These are phyloP conservation scores for Ceratobasidium papillatum DNA, from an alignment of 1,284 basidiomycete genomes.

Conservation along the genomic window DNA sequence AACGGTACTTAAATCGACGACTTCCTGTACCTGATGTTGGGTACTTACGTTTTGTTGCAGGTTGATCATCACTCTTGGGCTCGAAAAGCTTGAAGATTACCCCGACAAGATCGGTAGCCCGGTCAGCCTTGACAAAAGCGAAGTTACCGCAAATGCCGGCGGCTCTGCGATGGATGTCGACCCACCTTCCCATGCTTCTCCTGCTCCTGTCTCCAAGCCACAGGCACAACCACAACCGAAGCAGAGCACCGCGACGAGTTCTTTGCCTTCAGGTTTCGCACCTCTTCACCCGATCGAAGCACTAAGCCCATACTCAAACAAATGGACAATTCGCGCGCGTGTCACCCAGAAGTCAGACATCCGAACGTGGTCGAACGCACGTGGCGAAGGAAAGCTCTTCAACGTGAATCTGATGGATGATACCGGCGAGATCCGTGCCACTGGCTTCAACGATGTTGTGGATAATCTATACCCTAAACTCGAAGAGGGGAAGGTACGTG, in stretches of 20 bases:
- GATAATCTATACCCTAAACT: slow-evolving; percentile 86
- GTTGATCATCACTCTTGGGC: slow-evolving; percentile 83
- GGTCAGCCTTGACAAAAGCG: slow-evolving; percentile 51
- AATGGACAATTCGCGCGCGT: slow-evolving; percentile 97
- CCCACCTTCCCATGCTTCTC: slow-evolving; percentile 47
- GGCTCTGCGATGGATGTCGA: slow-evolving; percentile 48
- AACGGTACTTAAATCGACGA: slow-evolving; percentile 65
- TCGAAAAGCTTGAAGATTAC: slow-evolving; percentile 65
- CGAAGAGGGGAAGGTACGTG: slow-evolving; percentile 85
- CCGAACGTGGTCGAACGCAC: slow-evolving; percentile 86
- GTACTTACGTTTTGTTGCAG: slow-evolving; percentile 54
- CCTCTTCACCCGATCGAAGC: slow-evolving; percentile 90
- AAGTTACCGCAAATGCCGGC: slow-evolving; percentile 44
- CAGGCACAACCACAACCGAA: slow-evolving; percentile 44
- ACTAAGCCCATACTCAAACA: slow-evolving; percentile 96
- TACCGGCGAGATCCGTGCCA: slow-evolving; percentile 90
- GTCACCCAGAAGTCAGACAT: slow-evolving; percentile 92
- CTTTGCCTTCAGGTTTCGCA: slow-evolving; percentile 43
- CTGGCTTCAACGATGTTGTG: slow-evolving; percentile 90
- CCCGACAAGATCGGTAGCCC: slow-evolving; percentile 83
- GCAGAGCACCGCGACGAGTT: slow-evolving; percentile 23
- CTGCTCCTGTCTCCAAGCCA: slow-evolving; percentile 45
- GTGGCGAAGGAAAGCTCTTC: slow-evolving; percentile 96
- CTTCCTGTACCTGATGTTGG: slow-evolving; percentile 33
- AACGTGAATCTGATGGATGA: slow-evolving; percentile 95